Evolutionary conservation across 257 asterid genomes (phyloP), one percentile per base, ranked within the genome.

Genomic region (Primulina tabacum): DNA sequence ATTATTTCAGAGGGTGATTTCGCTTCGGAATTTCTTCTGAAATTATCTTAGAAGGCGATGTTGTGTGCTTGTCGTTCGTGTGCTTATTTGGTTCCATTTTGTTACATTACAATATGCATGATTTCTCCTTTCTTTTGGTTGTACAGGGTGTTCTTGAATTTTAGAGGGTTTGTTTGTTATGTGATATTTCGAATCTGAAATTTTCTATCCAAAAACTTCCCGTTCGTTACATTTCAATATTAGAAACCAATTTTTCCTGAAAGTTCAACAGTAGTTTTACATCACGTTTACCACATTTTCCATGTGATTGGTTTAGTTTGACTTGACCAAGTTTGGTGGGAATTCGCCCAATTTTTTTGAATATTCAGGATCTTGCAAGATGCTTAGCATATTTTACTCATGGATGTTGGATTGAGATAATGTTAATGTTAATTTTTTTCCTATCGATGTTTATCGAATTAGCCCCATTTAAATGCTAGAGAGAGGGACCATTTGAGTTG

Each of bases 401-500:
- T 32, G 73, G 76, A 30, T 55, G 30, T 14, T 57, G 37, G 43
- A 35, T 14, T 47, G 37, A 43, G 26, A 37, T 67, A 57, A 28
- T 28, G 21, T 43, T 35, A 58, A 47, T 21, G 70, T 26, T 70
- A 8, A 38, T 5, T 26, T 29, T 30, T 57, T 58, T 30, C 34
- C 56, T 71, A 9, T 20, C 12, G 9, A n/a, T n/a, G 11, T 63
- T 55, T 56, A 56, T 43, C 65, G 43, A 47, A 6, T 68, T 60
- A 58, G 3, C 60, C 71, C 38, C 47, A 33, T 33, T 43, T 55
- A 47, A 60, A 62, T 58, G 65, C 17, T 30, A 71, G 62, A 18
- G 30, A 21, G 30, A 66, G 63, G 67, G 74, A 56, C 69, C 66
- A 61, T 65, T 72, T 67, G 55, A 76, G 75, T 76, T 30, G 83